A percentile compares a stretch with the other conserved stretches of the same genome.
phyloP scores from a whole-genome alignment of 1,139 yeast species.

The Candida buenavistaensis region DNA sequence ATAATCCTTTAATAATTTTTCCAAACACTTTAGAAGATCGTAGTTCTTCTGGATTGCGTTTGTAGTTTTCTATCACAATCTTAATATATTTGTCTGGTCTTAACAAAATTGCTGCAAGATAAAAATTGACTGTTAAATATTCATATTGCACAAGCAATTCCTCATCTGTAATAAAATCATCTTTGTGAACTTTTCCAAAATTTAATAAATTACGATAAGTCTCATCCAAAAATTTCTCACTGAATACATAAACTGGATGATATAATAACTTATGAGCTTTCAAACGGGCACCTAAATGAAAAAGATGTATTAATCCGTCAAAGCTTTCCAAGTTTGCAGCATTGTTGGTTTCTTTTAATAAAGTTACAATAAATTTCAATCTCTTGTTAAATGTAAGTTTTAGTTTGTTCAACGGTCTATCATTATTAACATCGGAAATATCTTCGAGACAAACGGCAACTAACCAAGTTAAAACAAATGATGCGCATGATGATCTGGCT shows the following conservation, averaged over 20 bases:
- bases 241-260: constrained; percentile 47
- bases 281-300: constrained; percentile 42
- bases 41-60: constrained; percentile 27
- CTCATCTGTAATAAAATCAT: constrained; percentile 19
- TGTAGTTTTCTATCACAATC: constrained; percentile 25
- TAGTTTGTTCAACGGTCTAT: constrained; percentile 29
- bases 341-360: constrained; percentile 35
- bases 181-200: constrained; percentile 17
- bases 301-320: constrained; percentile 44
- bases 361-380: constrained; percentile 31
- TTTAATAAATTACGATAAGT: constrained; percentile 30
- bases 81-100: constrained; percentile 36
- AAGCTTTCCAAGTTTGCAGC: constrained; percentile 42
- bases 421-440: constrained; percentile 30
- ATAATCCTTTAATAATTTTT: constrained; percentile 39
- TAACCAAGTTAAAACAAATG: constrained; percentile 38
- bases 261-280: constrained; percentile 19
- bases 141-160: constrained; percentile 23
- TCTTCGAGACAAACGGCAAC: constrained; percentile 37
- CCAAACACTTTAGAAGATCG: constrained; percentile 33
- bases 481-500: constrained; percentile 14
- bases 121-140: constrained; percentile 35
- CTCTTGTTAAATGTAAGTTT: constrained; percentile 38
- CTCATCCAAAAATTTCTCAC: constrained; percentile 38
- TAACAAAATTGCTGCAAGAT: constrained; percentile 43